phyloP scores from a whole-genome alignment of 129 eudicot genomes.

The Arctium lappa region DNA sequence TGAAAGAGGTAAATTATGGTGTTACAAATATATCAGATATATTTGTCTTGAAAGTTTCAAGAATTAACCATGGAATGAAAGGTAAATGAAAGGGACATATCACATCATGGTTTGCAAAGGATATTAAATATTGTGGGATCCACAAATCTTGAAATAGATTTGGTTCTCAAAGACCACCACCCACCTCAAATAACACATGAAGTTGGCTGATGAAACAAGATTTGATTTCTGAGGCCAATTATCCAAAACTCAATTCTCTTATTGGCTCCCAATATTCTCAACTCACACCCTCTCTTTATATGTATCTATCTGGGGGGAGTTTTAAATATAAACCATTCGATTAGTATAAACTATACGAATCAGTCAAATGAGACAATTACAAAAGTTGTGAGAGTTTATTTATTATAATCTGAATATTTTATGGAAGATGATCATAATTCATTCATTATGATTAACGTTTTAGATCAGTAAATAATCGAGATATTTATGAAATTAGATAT shows the following conservation, averaged over 20 bases:
- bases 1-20: not conserved
- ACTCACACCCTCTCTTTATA: not conserved
- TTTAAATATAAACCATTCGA: no score
- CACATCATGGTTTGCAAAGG: slow-evolving; percentile 9
- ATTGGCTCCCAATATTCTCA: slow-evolving; percentile 24
- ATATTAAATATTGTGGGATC: slow-evolving; percentile 1
- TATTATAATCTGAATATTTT: no score
- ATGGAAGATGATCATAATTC: no score
- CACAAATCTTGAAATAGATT: slow-evolving; percentile 23
- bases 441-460: no score
- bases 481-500: no score
- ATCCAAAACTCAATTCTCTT: slow-evolving; percentile 21
- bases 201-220: not conserved
- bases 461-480: no score
- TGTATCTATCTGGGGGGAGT: no score
- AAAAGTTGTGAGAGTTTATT: no score
- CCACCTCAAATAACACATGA: slow-evolving; percentile 5
- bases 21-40: not conserved
- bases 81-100: not conserved
- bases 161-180: slow-evolving; percentile 10
- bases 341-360: no score
- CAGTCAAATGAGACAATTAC: no score
- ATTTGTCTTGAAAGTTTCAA: not conserved
- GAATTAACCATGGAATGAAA: not conserved
- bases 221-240: slow-evolving; percentile 13